phyloP scores from a whole-genome alignment of 176 grass and related monocot species.

The Lolium multiflorum region DNA sequence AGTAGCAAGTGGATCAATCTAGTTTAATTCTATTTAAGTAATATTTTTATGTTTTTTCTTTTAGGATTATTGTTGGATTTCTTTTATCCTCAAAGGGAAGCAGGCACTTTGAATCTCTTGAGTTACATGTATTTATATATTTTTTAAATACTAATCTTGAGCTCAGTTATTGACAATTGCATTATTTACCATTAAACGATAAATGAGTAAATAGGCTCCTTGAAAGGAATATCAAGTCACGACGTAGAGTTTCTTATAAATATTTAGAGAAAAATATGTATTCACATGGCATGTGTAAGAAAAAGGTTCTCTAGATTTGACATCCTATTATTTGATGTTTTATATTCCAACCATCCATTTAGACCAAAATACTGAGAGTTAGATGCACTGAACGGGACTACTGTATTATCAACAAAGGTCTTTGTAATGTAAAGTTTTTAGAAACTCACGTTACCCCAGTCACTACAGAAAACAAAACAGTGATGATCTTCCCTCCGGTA shows the following conservation, averaged over 20 bases:
- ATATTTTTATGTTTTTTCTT: not conserved
- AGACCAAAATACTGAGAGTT: not conserved
- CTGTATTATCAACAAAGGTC: conserved; percentile 14
- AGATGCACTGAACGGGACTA: not conserved
- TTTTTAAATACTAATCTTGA: not conserved
- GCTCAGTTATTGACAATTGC: not conserved
- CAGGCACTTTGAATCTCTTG: not conserved
- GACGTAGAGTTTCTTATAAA: not conserved
- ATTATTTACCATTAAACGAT: not conserved
- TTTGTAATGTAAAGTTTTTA: conserved; percentile 26
- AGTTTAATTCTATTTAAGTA: not conserved
- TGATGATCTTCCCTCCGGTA: conserved; percentile 57
- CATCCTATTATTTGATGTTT: not conserved
- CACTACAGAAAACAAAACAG: conserved; percentile 60
- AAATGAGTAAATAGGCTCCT: not conserved
- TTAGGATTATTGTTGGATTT: not conserved
- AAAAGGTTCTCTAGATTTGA: conserved; percentile 7
- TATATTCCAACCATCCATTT: not conserved
- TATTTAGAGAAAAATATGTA: conserved; percentile 1
- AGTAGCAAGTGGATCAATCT: not conserved
- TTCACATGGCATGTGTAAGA: not conserved
- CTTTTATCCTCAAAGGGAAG: not conserved
- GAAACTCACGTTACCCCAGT: conserved; percentile 64
- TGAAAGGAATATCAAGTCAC: not conserved
- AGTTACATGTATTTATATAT: not conserved